These are phyloP conservation scores for Gossypium trilobum DNA, from an alignment of 441 rosid species.

Conservation along the genomic window DNA sequence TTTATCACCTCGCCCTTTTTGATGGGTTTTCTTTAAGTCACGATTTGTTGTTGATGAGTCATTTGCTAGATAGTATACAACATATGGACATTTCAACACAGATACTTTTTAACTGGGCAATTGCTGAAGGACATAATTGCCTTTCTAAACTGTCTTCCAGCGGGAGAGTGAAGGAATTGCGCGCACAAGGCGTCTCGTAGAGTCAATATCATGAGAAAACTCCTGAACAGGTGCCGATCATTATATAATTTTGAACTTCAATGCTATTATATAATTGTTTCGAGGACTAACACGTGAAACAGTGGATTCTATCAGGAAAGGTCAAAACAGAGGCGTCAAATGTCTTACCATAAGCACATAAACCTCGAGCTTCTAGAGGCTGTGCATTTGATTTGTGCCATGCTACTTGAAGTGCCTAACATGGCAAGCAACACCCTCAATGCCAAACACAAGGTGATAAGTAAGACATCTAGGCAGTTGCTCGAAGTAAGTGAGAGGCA, in stretches of 20 bases:
- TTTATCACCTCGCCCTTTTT: conserved; percentile 49
- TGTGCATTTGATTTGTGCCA: conserved; percentile 53
- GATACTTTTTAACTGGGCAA: conserved; percentile 62
- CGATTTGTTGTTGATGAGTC: conserved; percentile 60
- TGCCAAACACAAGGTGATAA: conserved; percentile 45
- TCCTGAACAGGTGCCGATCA: conserved; percentile 45
- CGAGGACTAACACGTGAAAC: background rate
- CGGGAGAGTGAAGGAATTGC: conserved; percentile 60
- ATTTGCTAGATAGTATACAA: conserved; percentile 52
- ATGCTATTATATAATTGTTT: background rate
- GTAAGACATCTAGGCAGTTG: conserved; percentile 53
- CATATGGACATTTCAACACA: conserved; percentile 61
- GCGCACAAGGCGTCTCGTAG: conserved; percentile 63
- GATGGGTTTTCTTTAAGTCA: conserved; percentile 50
- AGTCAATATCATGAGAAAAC: conserved; percentile 67
- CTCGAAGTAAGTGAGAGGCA: conserved; percentile 57
- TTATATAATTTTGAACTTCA: too few relatives aligned
- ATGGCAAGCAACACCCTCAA: conserved; percentile 51
- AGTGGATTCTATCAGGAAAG: conserved; percentile 39
- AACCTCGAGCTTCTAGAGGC: conserved; percentile 64
- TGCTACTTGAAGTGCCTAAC: conserved; percentile 62
- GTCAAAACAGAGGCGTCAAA: conserved; percentile 55
- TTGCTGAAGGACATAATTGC: conserved; percentile 60
- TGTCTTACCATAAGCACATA: conserved; percentile 73
- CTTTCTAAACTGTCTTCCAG: conserved; percentile 54